Evolutionary conservation across 1,284 basidiomycete genomes (phyloP), one percentile per base, ranked within the genome.

Genomic region (Ceratobasidium theobromae): DNA sequence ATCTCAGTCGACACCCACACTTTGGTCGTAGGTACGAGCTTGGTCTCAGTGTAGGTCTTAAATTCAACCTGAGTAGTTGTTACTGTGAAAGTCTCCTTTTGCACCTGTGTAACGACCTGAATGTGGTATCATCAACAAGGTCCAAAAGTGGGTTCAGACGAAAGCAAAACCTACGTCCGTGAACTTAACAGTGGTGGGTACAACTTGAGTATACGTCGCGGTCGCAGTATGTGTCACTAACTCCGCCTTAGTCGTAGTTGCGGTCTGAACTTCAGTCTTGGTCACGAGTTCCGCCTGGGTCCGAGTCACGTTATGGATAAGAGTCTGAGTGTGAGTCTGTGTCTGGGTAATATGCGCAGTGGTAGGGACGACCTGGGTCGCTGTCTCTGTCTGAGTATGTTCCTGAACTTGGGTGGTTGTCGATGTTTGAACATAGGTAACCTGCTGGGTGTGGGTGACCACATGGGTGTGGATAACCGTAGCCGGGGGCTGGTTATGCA

Each of bases 1-100:
- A 68, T 45, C 45, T 68, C 58, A 21, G 67, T 68, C 27, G 58
- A 53, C 8, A 68, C 58, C 58, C 58, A 68, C 16, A 68, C 67
- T 41, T 68, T 62, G 51, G 67, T 68, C 14, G 67, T 68, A 14
- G 67, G 67, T 8, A 68, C 60, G 14, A 68, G 58, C 51, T 62
- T 48, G 25, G 60, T 65, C 30, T 65, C 48, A n/a, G 60, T 65
- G 32, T 60, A 60, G 14, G 43, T 48, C 55, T 48, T 60, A 45
- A 60, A 9, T 30, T 60, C 43, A 30, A 54, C 21, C n/a, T 54
- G 53, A 35, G 66, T 67, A n/a, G 57, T 54, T 9, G 66, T 67
- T 8, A 41, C 41, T 8, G 58, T 64, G 28, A 51, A 41, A 2
- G 65, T 66, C 28, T 57, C 43, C 32, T 60, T 60, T 25, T 60